Evolutionary conservation across 805 yeast species (phyloP), one percentile per base, ranked within the genome.

Genomic region (Nakazawaea sp.): DNA sequence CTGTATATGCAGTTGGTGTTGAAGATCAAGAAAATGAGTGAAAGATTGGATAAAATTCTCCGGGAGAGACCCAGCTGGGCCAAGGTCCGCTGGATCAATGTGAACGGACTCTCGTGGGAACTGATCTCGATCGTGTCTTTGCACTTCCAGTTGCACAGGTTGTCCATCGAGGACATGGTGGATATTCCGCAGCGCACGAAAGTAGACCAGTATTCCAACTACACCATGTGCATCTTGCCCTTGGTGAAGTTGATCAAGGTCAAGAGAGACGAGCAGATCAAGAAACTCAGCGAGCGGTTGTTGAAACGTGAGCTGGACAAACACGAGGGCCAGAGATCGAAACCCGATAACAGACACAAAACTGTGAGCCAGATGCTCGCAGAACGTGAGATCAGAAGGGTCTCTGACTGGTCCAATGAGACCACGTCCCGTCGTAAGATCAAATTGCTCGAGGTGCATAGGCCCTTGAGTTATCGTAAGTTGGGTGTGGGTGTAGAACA

Each of bases 141-240:
- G 29, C 52, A 56, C 33, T 75, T 64, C 48, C 51, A 60, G 15
- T 52, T 76, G 16, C 82, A 76, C 49, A 64, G 76, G 18, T 55
- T 76, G 32, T 73, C 81, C 0, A 58, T 76, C 31, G 82, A 76
- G 49, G 81, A 76, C 48, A 67, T 76, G 75, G 68, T 76, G 31
- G 81, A 76, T 51, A 64, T 74, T 19, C 81, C 81, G 4, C 79
- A 73, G 41, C 55, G 82, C 19, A 73, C 81, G 0, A 76, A 76
- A 45, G 62, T 66, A 30, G 81, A 76, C 44, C 54, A 66, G n/a
- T 76, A 71, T 43, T 62, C 68, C 3, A 56, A 54, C 23, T 78
- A 70, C 44, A 43, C 70, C n/a, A 75, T 75, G 52, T 68, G 73
- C 36, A 72, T 75, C 18, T 46, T 75, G 30, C 81, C 82, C 4